phyloP scores from a whole-genome alignment of 176 grass and related monocot species.

The Chrysopogon serrulatus region DNA sequence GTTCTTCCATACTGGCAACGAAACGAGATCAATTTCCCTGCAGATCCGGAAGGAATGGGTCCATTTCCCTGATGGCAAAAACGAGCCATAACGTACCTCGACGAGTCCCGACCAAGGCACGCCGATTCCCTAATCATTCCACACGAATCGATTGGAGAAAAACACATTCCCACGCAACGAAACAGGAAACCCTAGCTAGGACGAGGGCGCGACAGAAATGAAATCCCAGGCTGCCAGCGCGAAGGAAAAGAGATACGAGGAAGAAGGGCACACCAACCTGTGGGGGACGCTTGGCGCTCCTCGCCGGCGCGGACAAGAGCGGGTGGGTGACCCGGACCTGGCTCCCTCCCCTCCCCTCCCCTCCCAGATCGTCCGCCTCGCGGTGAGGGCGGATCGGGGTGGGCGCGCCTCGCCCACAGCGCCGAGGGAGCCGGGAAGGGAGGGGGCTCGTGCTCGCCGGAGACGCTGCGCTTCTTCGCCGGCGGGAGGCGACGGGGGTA shows the following conservation, averaged over 20 bases:
- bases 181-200: background rate
- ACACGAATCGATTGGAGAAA: background rate
- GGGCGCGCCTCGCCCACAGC: background rate
- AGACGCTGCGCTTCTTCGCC: background rate
- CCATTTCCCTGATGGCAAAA: background rate
- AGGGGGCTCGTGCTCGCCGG: background rate
- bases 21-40: background rate
- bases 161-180: background rate
- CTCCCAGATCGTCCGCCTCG: background rate
- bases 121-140: background rate
- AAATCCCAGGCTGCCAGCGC: background rate
- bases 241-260: background rate
- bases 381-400: background rate
- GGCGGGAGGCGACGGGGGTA: background rate
- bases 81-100: background rate
- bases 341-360: background rate
- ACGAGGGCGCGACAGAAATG: background rate
- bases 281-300: background rate
- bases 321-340: background rate
- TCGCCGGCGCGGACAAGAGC: background rate
- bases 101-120: background rate
- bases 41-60: background rate
- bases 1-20: background rate
- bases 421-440: background rate
- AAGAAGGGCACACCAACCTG: background rate